Base-by-base conservation (phyloP, 305 asterid genomes). In the Rubia balearica region DNA sequence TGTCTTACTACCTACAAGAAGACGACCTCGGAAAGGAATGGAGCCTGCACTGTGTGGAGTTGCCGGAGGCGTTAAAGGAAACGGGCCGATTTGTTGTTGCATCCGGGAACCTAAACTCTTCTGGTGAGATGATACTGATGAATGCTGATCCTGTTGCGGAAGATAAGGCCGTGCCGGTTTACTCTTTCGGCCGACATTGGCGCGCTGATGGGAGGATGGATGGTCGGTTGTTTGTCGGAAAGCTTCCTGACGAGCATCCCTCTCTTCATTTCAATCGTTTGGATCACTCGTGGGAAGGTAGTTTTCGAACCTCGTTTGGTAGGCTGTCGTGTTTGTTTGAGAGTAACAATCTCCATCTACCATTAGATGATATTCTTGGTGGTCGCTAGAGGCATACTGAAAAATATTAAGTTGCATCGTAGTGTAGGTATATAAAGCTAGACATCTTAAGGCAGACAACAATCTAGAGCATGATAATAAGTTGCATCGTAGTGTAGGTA, bases 281-380 rank as follows among this genome's bases (percentile, higher is more conserved):
- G 21, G 56, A 49, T 49, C 56, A 49, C 56, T 49, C 56, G 19
- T 49, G 56, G 56, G 56, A 49, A 49, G 56, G 56, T 49, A 49
- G 56, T 7, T 49, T 49, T 49, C 19, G 21, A 49, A 14, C 21
- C 21, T 49, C 56, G 17, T 49, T 49, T 49, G 56, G 56, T 49
- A 49, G 56, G 19, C 17, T 49, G 3, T 49, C 56, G 8, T 49
- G 56, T 49, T 49, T 49, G 56, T 8, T 49, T 49, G 56, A 49
- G 56, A 16, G 56, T 16, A 49, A 49, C 7, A 49, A 49, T 16
- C 56, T 49, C 17, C 56, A 49, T 49, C 56, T 49, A 16, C 56
- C 56, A 4, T 49, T 49, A 14, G 56, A 49, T 49, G 56, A 49
- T 49, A 49, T 49, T 14, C 56, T 49, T 16, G 8, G 56, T 49